phyloP scores from a whole-genome alignment of 768 basidiomycete species.

The Xerocomellus amylosporus region DNA sequence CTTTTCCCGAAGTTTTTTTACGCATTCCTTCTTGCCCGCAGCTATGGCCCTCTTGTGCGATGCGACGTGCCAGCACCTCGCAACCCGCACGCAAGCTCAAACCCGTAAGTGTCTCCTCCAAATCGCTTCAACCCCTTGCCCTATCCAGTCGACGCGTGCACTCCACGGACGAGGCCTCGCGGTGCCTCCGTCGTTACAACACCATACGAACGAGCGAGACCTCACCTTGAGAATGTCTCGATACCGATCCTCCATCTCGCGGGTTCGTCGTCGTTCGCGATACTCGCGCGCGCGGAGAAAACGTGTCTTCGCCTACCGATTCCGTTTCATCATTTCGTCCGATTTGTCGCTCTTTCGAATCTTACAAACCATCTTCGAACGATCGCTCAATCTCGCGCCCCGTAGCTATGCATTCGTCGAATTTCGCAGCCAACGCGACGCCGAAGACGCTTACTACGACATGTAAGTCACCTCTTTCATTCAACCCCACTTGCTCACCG shows the following conservation, averaged over 20 bases:
- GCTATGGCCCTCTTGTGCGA: slow-evolving; percentile 78
- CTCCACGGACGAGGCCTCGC: slow-evolving; percentile 31
- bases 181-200: slow-evolving; percentile 22
- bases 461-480: slow-evolving; percentile 49
- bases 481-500: slow-evolving; percentile 8
- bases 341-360: slow-evolving; percentile 36
- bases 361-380: slow-evolving; percentile 35
- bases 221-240: slow-evolving; percentile 22
- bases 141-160: slow-evolving; percentile 39
- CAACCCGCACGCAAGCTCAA: slow-evolving; percentile 67
- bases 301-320: slow-evolving; percentile 27
- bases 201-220: slow-evolving; percentile 32
- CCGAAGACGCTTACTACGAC: slow-evolving; percentile 81
- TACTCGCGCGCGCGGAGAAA: slow-evolving; percentile 27
- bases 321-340: slow-evolving; percentile 30
- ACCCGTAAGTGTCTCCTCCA: slow-evolving; percentile 66
- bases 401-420: slow-evolving; percentile 86
- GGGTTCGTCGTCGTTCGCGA: slow-evolving; percentile 30
- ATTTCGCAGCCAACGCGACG: slow-evolving; percentile 73
- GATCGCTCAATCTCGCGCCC: slow-evolving; percentile 59
- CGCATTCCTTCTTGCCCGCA: slow-evolving; percentile 28
- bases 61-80: slow-evolving; percentile 90
- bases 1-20: slow-evolving; percentile 4
- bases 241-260: slow-evolving; percentile 31
- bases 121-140: slow-evolving; percentile 32